Percentiles rank a stretch among this genome's conserved stretches.
These are phyloP conservation scores for Rhizoclosmatium sp. DNA, from an alignment of 192 early-diverging fungal genomes.

Conservation along the genomic window DNA sequence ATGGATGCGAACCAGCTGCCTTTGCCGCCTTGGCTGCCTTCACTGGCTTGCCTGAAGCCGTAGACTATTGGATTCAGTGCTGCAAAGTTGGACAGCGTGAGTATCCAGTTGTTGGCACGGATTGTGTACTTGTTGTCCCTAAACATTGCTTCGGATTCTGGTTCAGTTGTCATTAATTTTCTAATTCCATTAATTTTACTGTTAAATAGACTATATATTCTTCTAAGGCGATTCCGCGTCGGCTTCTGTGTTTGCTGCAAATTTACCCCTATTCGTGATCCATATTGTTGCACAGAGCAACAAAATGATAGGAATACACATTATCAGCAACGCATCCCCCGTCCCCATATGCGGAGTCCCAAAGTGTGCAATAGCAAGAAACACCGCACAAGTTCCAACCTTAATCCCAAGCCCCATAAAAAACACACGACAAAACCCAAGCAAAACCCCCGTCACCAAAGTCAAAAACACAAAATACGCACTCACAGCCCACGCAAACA, in stretches of 20 bases:
- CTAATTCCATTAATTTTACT: too few species aligned
- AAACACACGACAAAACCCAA: not conserved
- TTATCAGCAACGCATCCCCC: not conserved
- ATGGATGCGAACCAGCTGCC: not conserved
- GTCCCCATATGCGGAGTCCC: not conserved
- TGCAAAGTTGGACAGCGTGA: not conserved
- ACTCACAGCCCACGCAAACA: not conserved
- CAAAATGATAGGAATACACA: not conserved
- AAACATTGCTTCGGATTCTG: too few species aligned
- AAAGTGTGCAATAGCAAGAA: not conserved
- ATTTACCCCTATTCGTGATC: not conserved
- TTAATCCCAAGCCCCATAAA: not conserved
- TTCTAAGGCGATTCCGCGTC: too few species aligned
- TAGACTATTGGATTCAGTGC: conserved; percentile 2
- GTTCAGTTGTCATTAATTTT: too few species aligned
- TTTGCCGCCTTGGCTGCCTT: too few species aligned
- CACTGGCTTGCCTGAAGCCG: not conserved
- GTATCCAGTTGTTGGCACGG: not conserved
- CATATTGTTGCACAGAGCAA: not conserved
- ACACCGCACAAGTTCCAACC: not conserved
- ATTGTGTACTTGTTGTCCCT: too few species aligned
- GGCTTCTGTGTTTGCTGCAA: too few species aligned
- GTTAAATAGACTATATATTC: too few species aligned
- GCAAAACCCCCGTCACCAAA: not conserved
- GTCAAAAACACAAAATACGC: not conserved